phyloP scores from a whole-genome alignment of 176 grass and related monocot species.

The Musa schizocarpa region DNA sequence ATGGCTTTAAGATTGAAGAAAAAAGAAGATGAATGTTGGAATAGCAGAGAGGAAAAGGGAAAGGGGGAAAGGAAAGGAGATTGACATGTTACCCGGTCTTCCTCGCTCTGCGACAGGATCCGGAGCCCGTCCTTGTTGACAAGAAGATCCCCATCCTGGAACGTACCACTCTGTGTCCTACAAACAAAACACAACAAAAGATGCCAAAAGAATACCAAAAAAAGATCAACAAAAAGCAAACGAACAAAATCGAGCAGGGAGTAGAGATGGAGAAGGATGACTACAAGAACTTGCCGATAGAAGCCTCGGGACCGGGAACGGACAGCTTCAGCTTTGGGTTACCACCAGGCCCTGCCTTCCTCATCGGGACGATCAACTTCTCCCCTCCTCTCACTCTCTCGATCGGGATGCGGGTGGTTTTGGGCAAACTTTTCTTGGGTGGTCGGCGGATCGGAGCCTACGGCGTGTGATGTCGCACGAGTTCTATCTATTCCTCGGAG shows the following conservation, averaged over 20 bases:
- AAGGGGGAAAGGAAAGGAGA: not conserved
- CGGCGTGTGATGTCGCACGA: no score
- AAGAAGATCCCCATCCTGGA: slow-evolving; percentile 87
- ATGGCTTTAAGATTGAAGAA: not conserved
- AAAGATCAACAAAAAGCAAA: not conserved
- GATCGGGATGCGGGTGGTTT: not conserved
- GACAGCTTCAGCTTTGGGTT: slow-evolving; percentile 29
- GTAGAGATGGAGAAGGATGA: not conserved
- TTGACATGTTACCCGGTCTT: slow-evolving; percentile 50
- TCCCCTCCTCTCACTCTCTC: not conserved
- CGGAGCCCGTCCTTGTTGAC: slow-evolving; percentile 96
- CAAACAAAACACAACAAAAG: not conserved
- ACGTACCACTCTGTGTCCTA: slow-evolving; percentile 95
- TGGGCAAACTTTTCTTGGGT: not conserved
- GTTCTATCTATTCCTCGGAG: not conserved
- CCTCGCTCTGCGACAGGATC: slow-evolving; percentile 75
- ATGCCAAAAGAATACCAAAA: not conserved
- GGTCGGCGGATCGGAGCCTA: not conserved
- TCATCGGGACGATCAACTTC: not conserved
- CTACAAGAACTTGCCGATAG: slow-evolving; percentile 81
- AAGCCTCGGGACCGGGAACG: slow-evolving; percentile 47
- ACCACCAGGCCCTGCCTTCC: not conserved
- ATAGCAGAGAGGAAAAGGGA: not conserved
- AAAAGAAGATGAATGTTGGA: not conserved
- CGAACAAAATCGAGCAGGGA: slow-evolving; percentile 8